Evolutionary conservation across 805 yeast species (phyloP).

Genomic region (Yarrowia osloensis): DNA sequence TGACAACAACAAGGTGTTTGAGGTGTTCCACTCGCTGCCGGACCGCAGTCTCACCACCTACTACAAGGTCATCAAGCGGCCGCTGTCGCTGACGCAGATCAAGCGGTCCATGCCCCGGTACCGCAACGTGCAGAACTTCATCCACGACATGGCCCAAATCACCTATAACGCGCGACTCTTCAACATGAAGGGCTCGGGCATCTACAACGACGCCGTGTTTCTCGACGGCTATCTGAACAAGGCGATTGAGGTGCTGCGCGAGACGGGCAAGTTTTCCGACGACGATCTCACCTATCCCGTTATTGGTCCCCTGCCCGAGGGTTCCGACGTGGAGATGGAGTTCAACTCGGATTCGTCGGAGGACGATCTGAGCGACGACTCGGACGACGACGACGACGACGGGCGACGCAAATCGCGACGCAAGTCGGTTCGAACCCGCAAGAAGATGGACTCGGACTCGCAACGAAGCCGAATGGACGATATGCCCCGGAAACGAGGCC

Average conservation of each 20-base stretch:
- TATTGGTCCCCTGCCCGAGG: slow-evolving; percentile 70
- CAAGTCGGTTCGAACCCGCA: neutral
- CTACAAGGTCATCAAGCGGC: slow-evolving; percentile 72
- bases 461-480: slow-evolving; percentile 39
- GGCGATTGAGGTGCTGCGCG: slow-evolving; percentile 51
- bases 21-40: slow-evolving; percentile 73
- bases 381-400: slow-evolving; percentile 42
- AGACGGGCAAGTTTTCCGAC: slow-evolving; percentile 45
- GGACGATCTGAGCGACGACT: slow-evolving; percentile 37
- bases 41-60: slow-evolving; percentile 72
- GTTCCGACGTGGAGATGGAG: slow-evolving; percentile 38
- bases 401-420: slow-evolving; percentile 37
- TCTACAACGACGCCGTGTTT: slow-evolving; percentile 67
- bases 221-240: slow-evolving; percentile 55
- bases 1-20: slow-evolving; percentile 51
- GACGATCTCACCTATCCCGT: slow-evolving; percentile 56
- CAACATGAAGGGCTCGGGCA: slow-evolving; percentile 67
- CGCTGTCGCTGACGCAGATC: slow-evolving; percentile 78
- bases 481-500: slow-evolving; percentile 68
- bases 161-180: slow-evolving; percentile 88
- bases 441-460: slow-evolving; percentile 33
- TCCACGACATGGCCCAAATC: slow-evolving; percentile 78
- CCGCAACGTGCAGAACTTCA: slow-evolving; percentile 59
- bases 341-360: slow-evolving; percentile 38
- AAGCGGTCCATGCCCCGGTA: slow-evolving; percentile 37